Evolutionary conservation across 345 rosid species (phyloP), one percentile per base, ranked within the genome.

Genomic region (Dimocarpus longan): DNA sequence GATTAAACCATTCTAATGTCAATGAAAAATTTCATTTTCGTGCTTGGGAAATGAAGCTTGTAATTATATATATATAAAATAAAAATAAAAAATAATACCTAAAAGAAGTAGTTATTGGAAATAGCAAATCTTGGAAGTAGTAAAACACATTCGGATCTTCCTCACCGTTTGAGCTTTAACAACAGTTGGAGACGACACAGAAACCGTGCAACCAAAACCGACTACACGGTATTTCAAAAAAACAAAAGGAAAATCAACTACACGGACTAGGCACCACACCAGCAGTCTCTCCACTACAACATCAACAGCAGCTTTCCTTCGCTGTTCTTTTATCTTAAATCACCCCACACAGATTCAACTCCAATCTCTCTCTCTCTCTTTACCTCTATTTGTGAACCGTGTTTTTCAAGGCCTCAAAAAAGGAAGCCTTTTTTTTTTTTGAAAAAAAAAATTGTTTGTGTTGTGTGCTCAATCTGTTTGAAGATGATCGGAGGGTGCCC

Each of bases 381-480:
- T 32, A 10, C 67, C 24, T 67, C 39, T 76, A 16, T 67, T 32
- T 6, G 13, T 19, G 13, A 37, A 67, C 60, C 59, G 69, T 68
- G 68, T 56, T 18, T 76, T 44, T 18, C 42, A 28, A 76, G 70
- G 72, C 59, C 59, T 65, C n/a, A 73, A 16, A 6, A 16, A 56
- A 59, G 46, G 10, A 42, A 15, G 70, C 56, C 26, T 60, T 68
- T 40, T 26, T 50, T 59, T 39, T n/a, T 43, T 16, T 68, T 46
- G 0, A 2, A 1, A 46, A 11, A 7, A 5, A 46, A 0, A 46
- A 2, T 46, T 46, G 52, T 75, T 22, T 18, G n/a, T 37, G 8
- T 62, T 24, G 56, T 74, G n/a, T 9, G 10, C 70, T 26, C 69
- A 26, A 63, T 74, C 26, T 10, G 24, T 39, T 70, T 52, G 44